phyloP scores from a whole-genome alignment of 805 yeast species.

The Hanseniaspora hatyaiensis region DNA sequence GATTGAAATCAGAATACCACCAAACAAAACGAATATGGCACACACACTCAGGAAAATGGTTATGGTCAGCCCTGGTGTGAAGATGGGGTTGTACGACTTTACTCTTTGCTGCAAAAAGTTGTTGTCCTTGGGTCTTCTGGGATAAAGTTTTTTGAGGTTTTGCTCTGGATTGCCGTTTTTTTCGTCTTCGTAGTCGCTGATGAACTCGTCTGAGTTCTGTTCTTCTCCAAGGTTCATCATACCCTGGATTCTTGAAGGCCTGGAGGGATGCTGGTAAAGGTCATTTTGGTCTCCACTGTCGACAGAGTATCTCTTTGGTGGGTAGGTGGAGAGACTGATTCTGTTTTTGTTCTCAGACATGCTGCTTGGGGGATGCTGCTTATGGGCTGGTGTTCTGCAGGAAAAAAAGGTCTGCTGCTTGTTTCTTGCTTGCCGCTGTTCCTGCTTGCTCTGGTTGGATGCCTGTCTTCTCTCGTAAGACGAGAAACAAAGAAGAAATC shows the following conservation, averaged over 20 bases:
- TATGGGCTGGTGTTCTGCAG: too few relatives aligned
- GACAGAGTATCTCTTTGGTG: not conserved
- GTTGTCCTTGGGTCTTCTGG: slow-evolving; percentile 59
- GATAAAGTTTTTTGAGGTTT: slow-evolving; percentile 33
- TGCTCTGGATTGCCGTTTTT: slow-evolving; percentile 22
- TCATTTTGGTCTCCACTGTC: not conserved
- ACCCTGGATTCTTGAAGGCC: slow-evolving; percentile 15
- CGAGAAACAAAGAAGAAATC: too few relatives aligned
- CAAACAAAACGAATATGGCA: slow-evolving; percentile 77
- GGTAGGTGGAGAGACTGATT: slow-evolving; percentile 8
- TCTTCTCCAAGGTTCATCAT: slow-evolving; percentile 15
- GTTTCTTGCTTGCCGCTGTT: too few relatives aligned
- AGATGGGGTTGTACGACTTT: slow-evolving; percentile 59
- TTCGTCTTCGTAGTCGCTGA: slow-evolving; percentile 25
- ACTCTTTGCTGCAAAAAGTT: slow-evolving; percentile 60
- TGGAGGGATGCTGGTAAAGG: not conserved
- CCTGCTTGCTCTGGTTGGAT: too few relatives aligned
- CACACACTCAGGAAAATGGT: slow-evolving; percentile 68
- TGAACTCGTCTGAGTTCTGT: slow-evolving; percentile 11
- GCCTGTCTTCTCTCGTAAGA: too few relatives aligned
- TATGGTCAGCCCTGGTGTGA: slow-evolving; percentile 79
- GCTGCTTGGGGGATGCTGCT: too few relatives aligned
- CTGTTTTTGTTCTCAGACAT: not conserved
- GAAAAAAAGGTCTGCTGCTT: too few relatives aligned
- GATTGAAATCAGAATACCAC: slow-evolving; percentile 68